Base-by-base conservation (phyloP, 2,329 filamentous ascomycete genomes). In the Botryotinia globosa region DNA sequence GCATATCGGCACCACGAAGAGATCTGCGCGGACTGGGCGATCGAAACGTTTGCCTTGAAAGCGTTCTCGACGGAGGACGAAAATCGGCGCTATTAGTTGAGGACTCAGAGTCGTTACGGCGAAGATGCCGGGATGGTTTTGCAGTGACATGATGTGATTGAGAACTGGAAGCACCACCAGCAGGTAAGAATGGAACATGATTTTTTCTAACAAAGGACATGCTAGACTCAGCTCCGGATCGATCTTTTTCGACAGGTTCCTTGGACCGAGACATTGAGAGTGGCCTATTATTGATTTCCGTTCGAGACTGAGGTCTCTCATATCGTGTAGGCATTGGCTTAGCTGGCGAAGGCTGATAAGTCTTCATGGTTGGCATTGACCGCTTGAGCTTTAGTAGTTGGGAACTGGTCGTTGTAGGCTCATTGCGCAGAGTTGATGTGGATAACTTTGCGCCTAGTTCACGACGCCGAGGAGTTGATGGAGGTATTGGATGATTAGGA, bases 81-180 rank as follows among this genome's bases (percentile, higher is more conserved):
- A 86, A 80, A 51, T 91, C 89, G 42, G 87, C 83, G 39, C 85
- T 86, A 74, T 89, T 88, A 70, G 80, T 82, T 77, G 89, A 87
- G 77, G 89, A 87, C 78, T 97, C 94, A 14, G 94, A 97, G 78
- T 97, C 93, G 78, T 94, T 90, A 62, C 95, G 92, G 63, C 94
- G 89, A 80, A 94, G 90, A 54, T 88, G 85, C 48, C 93, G 90
- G 42, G 90, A 86, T 64, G 83, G 85, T 82, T 94, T 97, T 59
- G 92, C 86, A 66, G 88, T 88, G 75, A 92, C 86, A 83, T 97
- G 92, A 76, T 97, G 92, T 18, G 92, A 93, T 80, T 94, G 92
- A 34, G 88, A 87, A 88, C 88, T 20, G 92, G 91, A 54, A 54
- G 51, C 25, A 44, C 87, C 87, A 45, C 94, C 93, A 59, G 93